Percentiles rank a stretch among this genome's conserved stretches.
Evolutionary conservation across 2,329 filamentous ascomycete species (phyloP).

Genomic region (Ceratocystis variospora): DNA sequence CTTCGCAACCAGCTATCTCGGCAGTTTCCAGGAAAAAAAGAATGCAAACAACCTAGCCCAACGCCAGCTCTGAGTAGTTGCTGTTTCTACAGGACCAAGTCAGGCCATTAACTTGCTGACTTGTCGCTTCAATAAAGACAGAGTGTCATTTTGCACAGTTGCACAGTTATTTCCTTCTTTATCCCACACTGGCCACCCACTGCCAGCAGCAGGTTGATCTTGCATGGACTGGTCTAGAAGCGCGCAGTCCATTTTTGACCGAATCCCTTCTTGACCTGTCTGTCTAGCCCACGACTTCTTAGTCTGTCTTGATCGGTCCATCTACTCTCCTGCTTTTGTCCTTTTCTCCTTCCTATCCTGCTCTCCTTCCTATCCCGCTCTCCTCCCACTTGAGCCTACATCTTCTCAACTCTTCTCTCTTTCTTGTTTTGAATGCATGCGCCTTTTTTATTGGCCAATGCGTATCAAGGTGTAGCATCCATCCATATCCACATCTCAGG

Average conservation of each 20-base stretch:
- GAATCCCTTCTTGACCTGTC: too few relatives aligned
- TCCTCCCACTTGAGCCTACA: background rate
- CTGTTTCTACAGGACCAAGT: background rate
- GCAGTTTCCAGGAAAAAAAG: background rate
- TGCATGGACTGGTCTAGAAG: slow-evolving; percentile 6
- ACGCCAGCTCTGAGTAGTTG: background rate
- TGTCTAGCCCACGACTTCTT: too few relatives aligned
- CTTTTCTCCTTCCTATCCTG: background rate
- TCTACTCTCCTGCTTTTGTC: background rate
- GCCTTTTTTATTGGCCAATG: background rate
- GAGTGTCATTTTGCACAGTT: slow-evolving; percentile 1
- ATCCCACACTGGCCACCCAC: background rate
- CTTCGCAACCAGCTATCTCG: background rate
- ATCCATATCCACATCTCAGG: too few relatives aligned
- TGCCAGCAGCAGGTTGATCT: background rate
- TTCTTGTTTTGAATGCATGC: background rate
- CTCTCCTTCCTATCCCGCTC: background rate
- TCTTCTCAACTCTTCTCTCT: background rate
- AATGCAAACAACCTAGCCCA: background rate
- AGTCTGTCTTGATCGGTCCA: background rate
- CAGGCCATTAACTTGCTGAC: background rate
- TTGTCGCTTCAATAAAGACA: background rate
- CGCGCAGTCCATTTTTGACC: too few relatives aligned
- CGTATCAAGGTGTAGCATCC: background rate
- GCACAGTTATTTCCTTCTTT: background rate